Evolutionary conservation across 345 rosid species (phyloP).

Genomic region (Melaleuca alternifolia): DNA sequence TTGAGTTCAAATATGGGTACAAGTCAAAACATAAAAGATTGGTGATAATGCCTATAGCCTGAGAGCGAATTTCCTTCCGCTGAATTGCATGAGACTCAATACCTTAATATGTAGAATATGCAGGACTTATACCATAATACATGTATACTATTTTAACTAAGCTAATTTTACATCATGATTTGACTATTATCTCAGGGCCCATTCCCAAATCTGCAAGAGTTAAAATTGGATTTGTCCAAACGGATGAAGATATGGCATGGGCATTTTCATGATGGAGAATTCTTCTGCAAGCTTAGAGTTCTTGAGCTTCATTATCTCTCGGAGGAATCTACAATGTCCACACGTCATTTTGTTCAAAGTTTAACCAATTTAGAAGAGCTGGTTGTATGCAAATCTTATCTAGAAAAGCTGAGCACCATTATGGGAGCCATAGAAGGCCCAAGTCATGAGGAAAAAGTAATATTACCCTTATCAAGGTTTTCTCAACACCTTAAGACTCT

Average conservation of each 20-base stretch:
- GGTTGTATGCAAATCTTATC: neutral
- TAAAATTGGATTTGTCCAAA: neutral
- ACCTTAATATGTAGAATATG: neutral
- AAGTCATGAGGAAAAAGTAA: neutral
- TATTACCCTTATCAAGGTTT: neutral
- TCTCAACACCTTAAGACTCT: neutral
- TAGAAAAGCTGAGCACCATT: rapidly evolving
- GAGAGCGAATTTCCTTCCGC: too few species aligned
- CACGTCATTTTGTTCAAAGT: neutral
- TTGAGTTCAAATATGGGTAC: neutral
- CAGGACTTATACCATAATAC: neutral
- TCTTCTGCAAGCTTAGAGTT: neutral
- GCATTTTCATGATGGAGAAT: neutral
- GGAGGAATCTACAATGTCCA: neutral
- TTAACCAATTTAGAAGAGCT: neutral
- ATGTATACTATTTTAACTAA: neutral
- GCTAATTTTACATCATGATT: neutral
- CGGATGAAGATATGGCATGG: neutral
- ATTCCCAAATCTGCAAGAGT: neutral
- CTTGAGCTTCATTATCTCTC: neutral
- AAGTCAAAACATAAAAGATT: neutral
- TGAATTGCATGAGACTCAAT: too few species aligned
- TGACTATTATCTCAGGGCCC: neutral
- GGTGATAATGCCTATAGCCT: neutral
- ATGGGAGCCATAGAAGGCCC: neutral